Conservation (phyloP, 2,329 filamentous ascomycete species). For the Aspergillus ruber region DNA sequence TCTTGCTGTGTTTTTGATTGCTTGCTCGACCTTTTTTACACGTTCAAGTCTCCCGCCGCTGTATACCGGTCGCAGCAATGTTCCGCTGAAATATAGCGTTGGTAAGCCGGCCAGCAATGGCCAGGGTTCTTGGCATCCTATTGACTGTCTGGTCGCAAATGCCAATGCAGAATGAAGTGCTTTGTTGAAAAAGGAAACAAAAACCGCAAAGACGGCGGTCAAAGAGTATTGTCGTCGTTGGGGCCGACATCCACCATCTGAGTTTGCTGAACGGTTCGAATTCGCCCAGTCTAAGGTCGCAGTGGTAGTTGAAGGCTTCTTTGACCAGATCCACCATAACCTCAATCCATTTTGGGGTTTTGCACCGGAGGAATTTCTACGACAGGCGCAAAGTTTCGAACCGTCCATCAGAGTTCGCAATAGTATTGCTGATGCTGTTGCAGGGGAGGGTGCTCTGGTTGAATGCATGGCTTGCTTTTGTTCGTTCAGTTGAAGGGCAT, state of each 20-base stretch:
- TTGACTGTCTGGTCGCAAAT: conserved; percentile 11
- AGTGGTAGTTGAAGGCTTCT: conserved; percentile 41
- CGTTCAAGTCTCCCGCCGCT: no score
- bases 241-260: conserved; percentile 27
- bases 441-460: conserved; percentile 29
- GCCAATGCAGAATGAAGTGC: conserved; percentile 9
- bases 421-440: conserved; percentile 27
- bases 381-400: conserved; percentile 4
- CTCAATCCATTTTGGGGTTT: conserved; percentile 46
- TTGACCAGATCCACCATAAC: conserved; percentile 47
- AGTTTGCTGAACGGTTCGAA: conserved; percentile 44
- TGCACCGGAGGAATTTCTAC: conserved; percentile 34
- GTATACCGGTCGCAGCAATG: no score
- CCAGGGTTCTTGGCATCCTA: conserved; percentile 3
- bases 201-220: conserved; percentile 31
- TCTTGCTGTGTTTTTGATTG: no score
- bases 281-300: conserved; percentile 39
- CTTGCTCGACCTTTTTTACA: no score
- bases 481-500: conserved; percentile 27
- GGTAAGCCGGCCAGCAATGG: no score
- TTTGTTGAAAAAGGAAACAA: conserved; percentile 24
- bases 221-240: conserved; percentile 38
- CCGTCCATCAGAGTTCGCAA: conserved; percentile 37
- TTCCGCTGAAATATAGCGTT: no score
- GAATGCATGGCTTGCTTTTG: conserved; percentile 36